Percentiles rank a stretch among this genome's conserved stretches.
Evolutionary conservation across 169 alveolate genomes (phyloP).

Genomic region (Perkinsus marinus): DNA sequence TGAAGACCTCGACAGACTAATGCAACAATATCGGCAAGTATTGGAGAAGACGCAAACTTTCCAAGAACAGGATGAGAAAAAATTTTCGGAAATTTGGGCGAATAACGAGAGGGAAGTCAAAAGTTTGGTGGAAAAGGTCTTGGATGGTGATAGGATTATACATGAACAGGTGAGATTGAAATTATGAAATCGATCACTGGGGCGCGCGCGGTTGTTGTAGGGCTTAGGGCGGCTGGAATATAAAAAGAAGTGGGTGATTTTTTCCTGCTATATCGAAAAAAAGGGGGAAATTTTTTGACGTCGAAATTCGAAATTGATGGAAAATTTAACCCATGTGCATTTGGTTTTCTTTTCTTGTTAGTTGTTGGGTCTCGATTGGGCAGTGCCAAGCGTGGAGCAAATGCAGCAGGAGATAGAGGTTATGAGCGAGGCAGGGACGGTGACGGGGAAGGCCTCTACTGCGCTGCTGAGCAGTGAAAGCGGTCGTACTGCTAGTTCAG

Average conservation of each 20-base stretch:
- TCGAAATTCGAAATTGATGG: too few species aligned
- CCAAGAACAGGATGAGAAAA: neutral
- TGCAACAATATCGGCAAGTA: constrained; percentile 2
- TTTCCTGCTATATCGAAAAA: too few species aligned
- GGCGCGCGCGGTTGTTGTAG: neutral
- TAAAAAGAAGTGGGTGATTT: too few species aligned
- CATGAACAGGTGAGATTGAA: constrained; percentile 6
- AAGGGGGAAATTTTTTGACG: too few species aligned
- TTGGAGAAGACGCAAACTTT: neutral
- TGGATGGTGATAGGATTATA: neutral
- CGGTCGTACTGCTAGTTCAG: neutral
- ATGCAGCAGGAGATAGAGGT: neutral
- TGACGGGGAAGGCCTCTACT: neutral
- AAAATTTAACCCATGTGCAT: too few species aligned
- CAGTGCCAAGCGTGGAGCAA: neutral
- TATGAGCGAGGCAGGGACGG: neutral
- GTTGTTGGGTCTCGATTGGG: neutral
- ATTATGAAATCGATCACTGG: neutral
- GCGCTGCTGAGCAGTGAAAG: neutral
- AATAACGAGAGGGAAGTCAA: constrained; percentile 5
- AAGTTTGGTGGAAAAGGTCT: neutral
- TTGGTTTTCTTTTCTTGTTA: neutral
- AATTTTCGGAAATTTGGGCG: constrained; percentile 6
- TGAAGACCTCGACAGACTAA: constrained; percentile 7
- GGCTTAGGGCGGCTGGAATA: too few species aligned